Percentiles rank a stretch among this genome's conserved stretches.
Conservation (phyloP, 2,329 filamentous ascomycete genomes). For the Paraphoma sp. region DNA sequence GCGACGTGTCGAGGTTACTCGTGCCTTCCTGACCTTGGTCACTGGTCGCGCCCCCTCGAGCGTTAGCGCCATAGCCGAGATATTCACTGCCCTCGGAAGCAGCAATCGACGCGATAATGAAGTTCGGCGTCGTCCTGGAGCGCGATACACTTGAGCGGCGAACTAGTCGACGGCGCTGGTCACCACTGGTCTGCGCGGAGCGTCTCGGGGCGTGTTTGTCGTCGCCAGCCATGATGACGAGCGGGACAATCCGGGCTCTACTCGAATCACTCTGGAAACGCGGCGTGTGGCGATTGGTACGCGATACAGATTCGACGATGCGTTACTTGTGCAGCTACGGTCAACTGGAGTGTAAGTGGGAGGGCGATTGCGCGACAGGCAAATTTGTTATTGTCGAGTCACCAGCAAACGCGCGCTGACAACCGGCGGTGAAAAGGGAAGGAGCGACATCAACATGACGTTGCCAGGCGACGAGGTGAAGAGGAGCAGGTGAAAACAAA, state of each 20-base stretch:
- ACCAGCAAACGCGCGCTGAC: conserved; percentile 19
- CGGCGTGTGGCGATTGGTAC: neutral
- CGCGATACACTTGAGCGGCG: conserved; percentile 21
- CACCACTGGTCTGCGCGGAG: conserved; percentile 16
- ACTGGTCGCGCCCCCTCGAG: neutral
- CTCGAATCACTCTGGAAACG: neutral
- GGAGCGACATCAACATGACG: conserved; percentile 15
- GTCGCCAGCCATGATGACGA: conserved; percentile 5
- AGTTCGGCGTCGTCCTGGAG: conserved; percentile 20
- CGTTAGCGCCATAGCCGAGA: neutral
- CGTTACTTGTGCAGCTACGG: neutral
- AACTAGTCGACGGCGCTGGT: conserved; percentile 25
- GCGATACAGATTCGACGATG: neutral
- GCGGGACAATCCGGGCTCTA: neutral
- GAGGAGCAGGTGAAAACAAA: neutral
- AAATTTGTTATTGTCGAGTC: conserved; percentile 15
- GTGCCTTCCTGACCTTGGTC: neutral
- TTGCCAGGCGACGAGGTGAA: conserved; percentile 5
- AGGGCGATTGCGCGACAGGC: neutral
- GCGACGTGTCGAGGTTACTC: conserved; percentile 3
- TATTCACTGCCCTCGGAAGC: conserved; percentile 6
- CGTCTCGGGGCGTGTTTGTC: conserved; percentile 3
- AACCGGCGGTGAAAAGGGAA: conserved; percentile 9
- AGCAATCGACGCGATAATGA: conserved; percentile 8
- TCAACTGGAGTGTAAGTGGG: no score